Evolutionary conservation across 176 grass and related monocot genomes (phyloP).

Genomic region (Areca catechu): DNA sequence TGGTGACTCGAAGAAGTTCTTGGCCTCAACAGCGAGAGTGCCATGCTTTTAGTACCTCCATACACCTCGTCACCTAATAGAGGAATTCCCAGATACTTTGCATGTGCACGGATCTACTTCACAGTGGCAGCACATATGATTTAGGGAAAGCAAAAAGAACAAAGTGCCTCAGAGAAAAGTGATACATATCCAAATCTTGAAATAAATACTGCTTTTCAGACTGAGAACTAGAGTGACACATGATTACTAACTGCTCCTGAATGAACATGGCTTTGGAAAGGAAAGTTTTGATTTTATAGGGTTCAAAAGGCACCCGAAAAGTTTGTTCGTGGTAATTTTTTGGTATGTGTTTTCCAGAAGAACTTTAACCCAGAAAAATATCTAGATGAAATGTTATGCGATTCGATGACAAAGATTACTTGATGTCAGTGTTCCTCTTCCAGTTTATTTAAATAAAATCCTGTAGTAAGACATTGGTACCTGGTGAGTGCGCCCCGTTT

Average conservation of each 20-base stretch:
- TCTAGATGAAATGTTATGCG: too few species aligned
- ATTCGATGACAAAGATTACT: too few species aligned
- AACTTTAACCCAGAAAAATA: too few species aligned
- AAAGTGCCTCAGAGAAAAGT: neutral
- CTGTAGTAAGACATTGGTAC: constrained; percentile 15
- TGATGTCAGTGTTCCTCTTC: neutral
- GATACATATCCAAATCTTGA: too few species aligned
- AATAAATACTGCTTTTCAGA: too few species aligned
- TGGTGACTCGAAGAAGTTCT: constrained; percentile 43
- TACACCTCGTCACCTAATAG: constrained; percentile 85
- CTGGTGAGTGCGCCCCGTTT: constrained; percentile 91
- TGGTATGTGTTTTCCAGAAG: too few species aligned
- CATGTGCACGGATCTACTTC: constrained; percentile 71
- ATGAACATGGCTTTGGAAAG: neutral
- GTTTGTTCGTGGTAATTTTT: too few species aligned
- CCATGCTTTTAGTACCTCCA: constrained; percentile 78
- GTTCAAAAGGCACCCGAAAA: too few species aligned
- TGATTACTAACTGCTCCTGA: constrained; percentile 3
- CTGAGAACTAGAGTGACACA: too few species aligned
- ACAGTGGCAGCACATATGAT: neutral
- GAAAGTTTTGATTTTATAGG: too few species aligned
- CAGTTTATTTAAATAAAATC: neutral
- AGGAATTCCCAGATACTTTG: constrained; percentile 71
- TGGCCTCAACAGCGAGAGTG: constrained; percentile 50
- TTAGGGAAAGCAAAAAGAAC: constrained; percentile 3